Evolutionary conservation across 768 basidiomycete genomes (phyloP).

Genomic region (Calocybe indica): DNA sequence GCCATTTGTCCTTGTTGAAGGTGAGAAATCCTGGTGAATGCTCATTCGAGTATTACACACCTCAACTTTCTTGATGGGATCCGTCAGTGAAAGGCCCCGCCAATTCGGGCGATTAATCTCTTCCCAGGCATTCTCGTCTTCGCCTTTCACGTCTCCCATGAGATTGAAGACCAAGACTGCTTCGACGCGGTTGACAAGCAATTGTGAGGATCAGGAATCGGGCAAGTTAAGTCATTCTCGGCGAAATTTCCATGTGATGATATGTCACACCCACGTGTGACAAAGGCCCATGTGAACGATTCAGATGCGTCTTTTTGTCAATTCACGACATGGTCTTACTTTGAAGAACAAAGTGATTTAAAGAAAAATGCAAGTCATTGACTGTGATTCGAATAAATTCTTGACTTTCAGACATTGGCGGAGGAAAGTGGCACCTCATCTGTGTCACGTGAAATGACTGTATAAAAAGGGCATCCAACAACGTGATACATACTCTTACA

Average conservation of each 20-base stretch:
- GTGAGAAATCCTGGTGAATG: slow-evolving; percentile 1
- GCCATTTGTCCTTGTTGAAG: slow-evolving; percentile 88
- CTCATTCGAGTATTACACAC: slow-evolving; percentile 37
- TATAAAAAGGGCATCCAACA: slow-evolving; percentile 4
- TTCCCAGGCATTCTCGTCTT: slow-evolving; percentile 46
- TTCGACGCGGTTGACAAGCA: neutral
- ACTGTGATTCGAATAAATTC: no score
- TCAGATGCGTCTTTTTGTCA: no score
- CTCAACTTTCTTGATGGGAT: slow-evolving; percentile 88
- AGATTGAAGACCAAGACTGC: neutral
- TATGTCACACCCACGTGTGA: no score
- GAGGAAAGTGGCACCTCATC: neutral
- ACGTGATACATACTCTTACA: no score
- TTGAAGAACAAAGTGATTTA: no score
- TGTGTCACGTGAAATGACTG: slow-evolving; percentile 2
- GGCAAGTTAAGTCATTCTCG: no score
- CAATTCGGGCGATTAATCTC: slow-evolving; percentile 50
- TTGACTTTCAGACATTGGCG: neutral
- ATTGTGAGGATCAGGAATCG: no score
- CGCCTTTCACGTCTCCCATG: slow-evolving; percentile 13
- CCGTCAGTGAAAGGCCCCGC: slow-evolving; percentile 77
- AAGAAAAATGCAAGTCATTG: no score
- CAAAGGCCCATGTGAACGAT: no score
- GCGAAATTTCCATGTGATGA: no score
- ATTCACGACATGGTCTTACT: no score